Evolutionary conservation across 768 basidiomycete species (phyloP).

Genomic region (Termitomyces sp.): DNA sequence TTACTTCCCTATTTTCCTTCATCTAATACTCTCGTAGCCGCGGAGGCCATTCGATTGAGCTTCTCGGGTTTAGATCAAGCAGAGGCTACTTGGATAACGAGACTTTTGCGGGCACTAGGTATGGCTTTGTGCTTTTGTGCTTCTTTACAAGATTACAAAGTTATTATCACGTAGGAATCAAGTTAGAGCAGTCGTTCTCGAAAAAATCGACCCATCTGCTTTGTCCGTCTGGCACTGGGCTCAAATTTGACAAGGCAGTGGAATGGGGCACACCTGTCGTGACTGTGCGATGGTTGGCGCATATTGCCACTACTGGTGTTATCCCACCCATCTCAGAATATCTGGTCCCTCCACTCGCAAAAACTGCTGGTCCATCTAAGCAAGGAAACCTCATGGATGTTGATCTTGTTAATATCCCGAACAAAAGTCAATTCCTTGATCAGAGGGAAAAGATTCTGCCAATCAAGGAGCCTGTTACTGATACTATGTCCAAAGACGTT

Average conservation of each 20-base stretch:
- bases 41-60: conserved; percentile 53
- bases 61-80: conserved; percentile 74
- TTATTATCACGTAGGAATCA: conserved; percentile 37
- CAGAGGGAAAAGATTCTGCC: conserved; percentile 25
- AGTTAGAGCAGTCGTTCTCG: conserved; percentile 51
- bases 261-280: conserved; percentile 81
- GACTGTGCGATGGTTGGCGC: conserved; percentile 61
- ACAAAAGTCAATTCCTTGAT: conserved; percentile 13
- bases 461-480: conserved; percentile 13
- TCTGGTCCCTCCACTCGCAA: conserved; percentile 18
- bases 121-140: conserved; percentile 12
- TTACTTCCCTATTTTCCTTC: neutral
- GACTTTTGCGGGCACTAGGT: conserved; percentile 69
- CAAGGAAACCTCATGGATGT: conserved; percentile 6
- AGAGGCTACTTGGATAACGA: conserved; percentile 57
- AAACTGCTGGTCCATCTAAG: neutral
- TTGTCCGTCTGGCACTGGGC: conserved; percentile 63
- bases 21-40: conserved; percentile 29
- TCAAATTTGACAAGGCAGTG: conserved; percentile 71
- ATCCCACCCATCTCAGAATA: conserved; percentile 33
- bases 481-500: neutral
- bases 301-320: conserved; percentile 46
- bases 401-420: conserved; percentile 8
- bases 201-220: conserved; percentile 74
- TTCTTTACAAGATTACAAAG: neutral